phyloP scores from a whole-genome alignment of 2,329 filamentous ascomycete species.

The Cladosporium austrohemisphaericum region DNA sequence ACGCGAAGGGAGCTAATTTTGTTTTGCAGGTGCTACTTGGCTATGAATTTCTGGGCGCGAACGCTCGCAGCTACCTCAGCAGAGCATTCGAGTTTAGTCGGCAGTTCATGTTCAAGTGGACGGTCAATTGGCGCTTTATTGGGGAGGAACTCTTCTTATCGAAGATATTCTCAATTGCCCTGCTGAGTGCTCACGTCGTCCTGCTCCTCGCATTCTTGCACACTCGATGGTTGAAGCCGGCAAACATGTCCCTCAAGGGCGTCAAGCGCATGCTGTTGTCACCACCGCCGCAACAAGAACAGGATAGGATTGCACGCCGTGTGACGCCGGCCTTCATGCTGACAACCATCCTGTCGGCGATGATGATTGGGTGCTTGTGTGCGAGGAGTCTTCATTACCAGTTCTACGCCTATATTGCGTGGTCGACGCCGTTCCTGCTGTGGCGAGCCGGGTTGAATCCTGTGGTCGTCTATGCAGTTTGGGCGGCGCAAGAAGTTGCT shows the following conservation, averaged over 20 bases:
- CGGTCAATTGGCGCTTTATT: conserved; percentile 97
- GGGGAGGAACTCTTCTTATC: conserved; percentile 76
- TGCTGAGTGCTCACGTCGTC: conserved; percentile 63
- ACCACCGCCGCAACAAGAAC: conserved; percentile 48
- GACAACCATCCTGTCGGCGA: conserved; percentile 71
- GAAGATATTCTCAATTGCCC: conserved; percentile 60
- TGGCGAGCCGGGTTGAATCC: conserved; percentile 73
- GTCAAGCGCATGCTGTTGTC: conserved; percentile 51
- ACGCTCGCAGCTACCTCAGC: conserved; percentile 68
- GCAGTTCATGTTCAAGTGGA: conserved; percentile 95
- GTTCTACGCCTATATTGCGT: conserved; percentile 88
- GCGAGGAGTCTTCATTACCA: conserved; percentile 90
- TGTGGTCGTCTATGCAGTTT: conserved; percentile 63
- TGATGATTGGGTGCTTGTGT: conserved; percentile 76
- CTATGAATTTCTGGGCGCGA: conserved; percentile 65
- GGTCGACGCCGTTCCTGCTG: conserved; percentile 81
- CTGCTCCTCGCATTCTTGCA: conserved; percentile 65
- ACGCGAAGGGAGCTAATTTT: conserved; percentile 1
- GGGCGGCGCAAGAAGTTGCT: conserved; percentile 80
- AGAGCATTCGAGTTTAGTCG: conserved; percentile 88
- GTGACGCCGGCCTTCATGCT: conserved; percentile 71
- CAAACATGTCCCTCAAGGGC: conserved; percentile 54
- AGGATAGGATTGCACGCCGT: conserved; percentile 53
- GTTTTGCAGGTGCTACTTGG: conserved; percentile 49
- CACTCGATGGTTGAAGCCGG: conserved; percentile 69